Evolutionary conservation across 441 rosid species (phyloP).

Genomic region (Raphanus hybrid): DNA sequence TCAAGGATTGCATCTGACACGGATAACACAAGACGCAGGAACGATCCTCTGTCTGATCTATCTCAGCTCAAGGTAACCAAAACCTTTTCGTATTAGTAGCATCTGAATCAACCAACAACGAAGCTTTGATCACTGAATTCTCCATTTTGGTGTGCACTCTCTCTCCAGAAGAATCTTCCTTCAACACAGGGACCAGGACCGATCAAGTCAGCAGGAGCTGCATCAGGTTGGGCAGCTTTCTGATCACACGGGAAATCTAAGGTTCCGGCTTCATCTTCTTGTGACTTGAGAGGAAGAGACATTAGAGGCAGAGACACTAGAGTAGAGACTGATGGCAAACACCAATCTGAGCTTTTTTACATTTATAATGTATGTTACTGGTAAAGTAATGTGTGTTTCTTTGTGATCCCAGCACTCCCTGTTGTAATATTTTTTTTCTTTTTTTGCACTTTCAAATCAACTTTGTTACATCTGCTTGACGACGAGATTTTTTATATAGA

Average conservation of each 20-base stretch:
- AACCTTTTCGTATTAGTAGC: background rate
- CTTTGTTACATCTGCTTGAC: conserved; percentile 11
- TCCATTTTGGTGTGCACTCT: too few species aligned
- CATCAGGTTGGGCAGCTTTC: conserved; percentile 99
- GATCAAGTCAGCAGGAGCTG: conserved; percentile 63
- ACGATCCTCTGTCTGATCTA: conserved; percentile 71
- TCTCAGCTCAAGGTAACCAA: conserved; percentile 76
- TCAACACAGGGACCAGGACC: conserved; percentile 61
- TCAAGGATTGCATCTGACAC: conserved; percentile 52
- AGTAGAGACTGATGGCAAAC: too few species aligned
- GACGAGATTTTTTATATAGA: conserved; percentile 11
- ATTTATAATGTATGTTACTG: conserved; percentile 19
- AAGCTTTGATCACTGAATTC: background rate
- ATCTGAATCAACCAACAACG: conserved; percentile 3
- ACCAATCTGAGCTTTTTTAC: background rate
- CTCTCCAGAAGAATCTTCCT: conserved; percentile 83
- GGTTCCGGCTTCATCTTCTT: conserved; percentile 41
- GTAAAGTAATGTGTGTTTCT: conserved; percentile 36
- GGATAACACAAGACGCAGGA: conserved; percentile 44
- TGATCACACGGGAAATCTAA: conserved; percentile 37
- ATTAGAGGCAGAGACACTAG: conserved; percentile 11
- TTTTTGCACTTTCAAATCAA: background rate
- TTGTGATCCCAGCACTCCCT: conserved; percentile 17
- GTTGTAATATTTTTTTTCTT: conserved; percentile 25
- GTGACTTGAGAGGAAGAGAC: conserved; percentile 34